Base-by-base conservation (phyloP, 192 early-diverging fungal genomes). In the Umbelopsis vinacea region DNA sequence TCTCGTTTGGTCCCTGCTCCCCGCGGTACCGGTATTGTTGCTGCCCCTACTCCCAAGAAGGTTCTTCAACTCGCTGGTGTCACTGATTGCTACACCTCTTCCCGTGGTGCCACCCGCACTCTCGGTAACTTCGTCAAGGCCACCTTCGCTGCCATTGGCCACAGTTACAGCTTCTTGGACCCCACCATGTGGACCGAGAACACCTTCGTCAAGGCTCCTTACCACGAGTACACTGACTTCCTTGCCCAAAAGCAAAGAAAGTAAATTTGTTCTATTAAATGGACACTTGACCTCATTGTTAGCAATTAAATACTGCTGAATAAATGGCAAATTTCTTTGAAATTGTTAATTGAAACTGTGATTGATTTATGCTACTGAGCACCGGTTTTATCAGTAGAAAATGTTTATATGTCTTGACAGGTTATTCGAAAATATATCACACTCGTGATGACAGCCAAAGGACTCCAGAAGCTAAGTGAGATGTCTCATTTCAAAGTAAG, bases 111-210 rank as follows among this genome's bases (percentile, higher is more conserved):
- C 77, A 98, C 96, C 89, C 92, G 91, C 83, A 98, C 96, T 79
- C 91, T 95, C 69, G 96, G 96, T 79, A 98, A 98, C 94, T 98
- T 98, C 78, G 93, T 98, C 85, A 98, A 98, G 92, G 96, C 96
- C 72, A 92, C 93, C 75, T 97, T 97, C 86, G 88, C 91, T 81
- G 97, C 95, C 80, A 96, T 98, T 83, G 87, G 90, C 79, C 92
- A 94, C 88, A 97, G 94, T 82, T 97, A 97, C 90, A 91, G 89
- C 75, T 98, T 92, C 94, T 87, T 98, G 79, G 95, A 95, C 70
- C 97, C 97, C 69, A 96, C 97, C 81, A 89, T 97, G 72, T 98
- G 97, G 97, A 85, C 85, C 72, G 93, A 96, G 88, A 93, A 90
- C 55, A 87, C 82, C 72, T 92, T 95, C 89, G 83, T 89, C 76